Percentiles rank a stretch among this genome's conserved stretches.
These are phyloP conservation scores for Forsythia viridissima DNA, from an alignment of 257 asterid genomes.

Conservation along the genomic window DNA sequence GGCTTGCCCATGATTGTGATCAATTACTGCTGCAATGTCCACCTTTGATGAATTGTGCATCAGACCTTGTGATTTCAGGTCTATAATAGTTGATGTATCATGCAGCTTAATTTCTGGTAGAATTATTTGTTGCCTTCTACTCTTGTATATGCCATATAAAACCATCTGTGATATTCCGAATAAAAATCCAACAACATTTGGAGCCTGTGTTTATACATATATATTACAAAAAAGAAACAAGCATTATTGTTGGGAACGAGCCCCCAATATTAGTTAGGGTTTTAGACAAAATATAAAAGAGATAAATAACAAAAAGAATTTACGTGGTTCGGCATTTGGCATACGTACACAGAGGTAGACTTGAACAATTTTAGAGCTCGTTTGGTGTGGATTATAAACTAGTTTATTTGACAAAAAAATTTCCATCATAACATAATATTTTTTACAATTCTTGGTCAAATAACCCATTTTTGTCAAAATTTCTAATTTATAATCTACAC, in stretches of 20 bases:
- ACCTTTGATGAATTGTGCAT: background rate
- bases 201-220: slow-evolving; percentile 29
- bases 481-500: no score
- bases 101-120: slow-evolving; percentile 10
- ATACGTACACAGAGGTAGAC: no score
- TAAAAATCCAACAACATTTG: slow-evolving; percentile 44
- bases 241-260: background rate
- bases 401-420: no score
- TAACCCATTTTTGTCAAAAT: no score
- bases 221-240: background rate
- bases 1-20: background rate
- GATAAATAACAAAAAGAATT: background rate
- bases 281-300: background rate
- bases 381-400: no score
- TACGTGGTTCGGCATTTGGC: no score
- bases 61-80: background rate
- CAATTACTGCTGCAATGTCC: background rate
- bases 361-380: no score
- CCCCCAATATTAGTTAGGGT: background rate
- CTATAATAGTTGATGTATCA: background rate
- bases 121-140: background rate
- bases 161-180: slow-evolving; percentile 45
- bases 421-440: no score
- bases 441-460: no score
- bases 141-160: slow-evolving; percentile 40